These are phyloP conservation scores for Podila epicladia DNA, from an alignment of 192 early-diverging fungal species.

Conservation along the genomic window DNA sequence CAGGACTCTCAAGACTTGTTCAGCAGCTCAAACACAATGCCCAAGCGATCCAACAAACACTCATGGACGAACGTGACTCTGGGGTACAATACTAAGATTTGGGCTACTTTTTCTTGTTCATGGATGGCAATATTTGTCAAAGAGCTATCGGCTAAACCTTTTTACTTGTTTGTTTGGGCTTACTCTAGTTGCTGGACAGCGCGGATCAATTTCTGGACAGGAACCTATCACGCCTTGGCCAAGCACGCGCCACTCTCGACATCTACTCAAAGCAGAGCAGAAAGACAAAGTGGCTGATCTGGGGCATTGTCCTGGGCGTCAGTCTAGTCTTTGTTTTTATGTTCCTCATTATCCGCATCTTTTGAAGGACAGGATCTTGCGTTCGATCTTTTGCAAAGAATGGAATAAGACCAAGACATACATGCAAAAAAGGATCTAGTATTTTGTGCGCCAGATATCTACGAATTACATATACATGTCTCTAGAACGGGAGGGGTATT, in stretches of 20 bases:
- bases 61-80: constrained; percentile 27
- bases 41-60: constrained; percentile 32
- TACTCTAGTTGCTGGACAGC: constrained; percentile 25
- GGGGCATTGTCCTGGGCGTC: constrained; percentile 46
- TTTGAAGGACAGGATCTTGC: constrained; percentile 6
- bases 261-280: constrained; percentile 46
- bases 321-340: constrained; percentile 47
- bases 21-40: constrained; percentile 47
- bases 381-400: too few relatives aligned
- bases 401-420: too few relatives aligned
- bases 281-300: constrained; percentile 51
- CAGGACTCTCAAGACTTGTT: constrained; percentile 25
- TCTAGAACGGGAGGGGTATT: neutral
- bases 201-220: constrained; percentile 42
- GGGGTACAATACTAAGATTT: constrained; percentile 8
- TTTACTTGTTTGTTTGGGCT: neutral
- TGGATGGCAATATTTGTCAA: neutral
- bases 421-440: neutral
- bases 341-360: constrained; percentile 49
- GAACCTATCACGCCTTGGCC: constrained; percentile 39
- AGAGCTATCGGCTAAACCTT: neutral
- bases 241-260: constrained; percentile 34
- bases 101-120: neutral
- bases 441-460: too few relatives aligned
- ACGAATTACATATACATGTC: too few relatives aligned